Base-by-base conservation (phyloP, 2,329 filamentous ascomycete genomes). In the Talaromyces sp. region DNA sequence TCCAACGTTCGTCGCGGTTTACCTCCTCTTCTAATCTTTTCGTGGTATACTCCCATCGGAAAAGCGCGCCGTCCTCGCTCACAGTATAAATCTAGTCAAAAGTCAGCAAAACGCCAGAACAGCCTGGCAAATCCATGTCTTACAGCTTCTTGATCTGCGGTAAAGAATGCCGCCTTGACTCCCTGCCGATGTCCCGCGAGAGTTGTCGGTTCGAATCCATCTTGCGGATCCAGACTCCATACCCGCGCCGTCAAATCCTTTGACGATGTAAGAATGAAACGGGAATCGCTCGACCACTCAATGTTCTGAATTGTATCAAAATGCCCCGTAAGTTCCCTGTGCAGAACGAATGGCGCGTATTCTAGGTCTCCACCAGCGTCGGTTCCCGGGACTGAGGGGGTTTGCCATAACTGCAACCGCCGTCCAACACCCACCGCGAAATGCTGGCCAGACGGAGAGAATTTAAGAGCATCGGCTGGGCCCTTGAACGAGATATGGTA, bases 161-260 rank as follows among this genome's bases (percentile, higher is more conserved):
- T 95, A 70, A 99, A 99, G 86, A 91, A 99, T n/a, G 92, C 92
- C n/a, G 88, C 90, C 56, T 95, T 82, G 2, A 99, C 89, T 15
- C 84, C 87, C 73, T 97, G 91, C 70, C 91, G 87, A 75, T 99
- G 95, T 1, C 94, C 94, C 3, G 91, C 88, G 61, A 99, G 77
- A 15, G 92, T 90, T 1, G 94, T 99, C 0, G 93, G 91, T 52
- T 86, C 84, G 73, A 97, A 97, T 1, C 88, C 89, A 61, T 93
- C 89, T 67, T 96, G 91, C 1, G 86, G 82, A 64, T 95, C 83
- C 64, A 97, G 77, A 71, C 92, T 97, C 93, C 93, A 99, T 84
- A 99, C 89, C 70, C 92, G 84, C 39, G 90, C 88, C 0, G 92
- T 97, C 73, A 97, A 75, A 69, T 99, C 94, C 71, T 91, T 97